Evolutionary conservation across 257 asterid species (phyloP).

Genomic region (Echium plantagineum): DNA sequence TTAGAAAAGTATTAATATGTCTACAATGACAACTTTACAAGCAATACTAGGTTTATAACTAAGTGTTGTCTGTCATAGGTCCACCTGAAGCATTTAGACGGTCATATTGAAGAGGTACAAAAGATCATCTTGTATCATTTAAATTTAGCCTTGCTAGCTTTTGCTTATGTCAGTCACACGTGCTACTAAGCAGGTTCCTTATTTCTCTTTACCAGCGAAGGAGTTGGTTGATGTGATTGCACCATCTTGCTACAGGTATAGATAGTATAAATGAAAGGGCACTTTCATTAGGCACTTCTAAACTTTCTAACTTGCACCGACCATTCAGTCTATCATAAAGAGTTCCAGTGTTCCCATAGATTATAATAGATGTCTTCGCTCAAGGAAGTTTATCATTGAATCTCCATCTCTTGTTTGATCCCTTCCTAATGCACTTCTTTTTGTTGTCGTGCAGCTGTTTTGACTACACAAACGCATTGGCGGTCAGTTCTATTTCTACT

Average conservation of each 20-base stretch:
- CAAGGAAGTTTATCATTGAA: conserved; percentile 1
- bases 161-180: conserved; percentile 25
- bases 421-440: conserved; percentile 8
- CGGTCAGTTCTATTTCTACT: conserved; percentile 53
- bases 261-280: too few relatives aligned
- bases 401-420: conserved; percentile 6
- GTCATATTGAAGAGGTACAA: conserved; percentile 91
- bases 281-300: too few relatives aligned
- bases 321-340: neutral
- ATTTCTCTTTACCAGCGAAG: conserved; percentile 97
- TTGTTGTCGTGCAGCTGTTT: conserved; percentile 71
- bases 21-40: conserved; percentile 1
- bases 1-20: neutral
- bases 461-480: conserved; percentile 93
- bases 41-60: conserved; percentile 7
- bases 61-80: conserved; percentile 38
- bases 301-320: too few relatives aligned
- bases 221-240: conserved; percentile 94
- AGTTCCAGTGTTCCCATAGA: neutral
- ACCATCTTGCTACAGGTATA: conserved; percentile 95
- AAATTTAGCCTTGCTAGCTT: conserved; percentile 14
- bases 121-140: conserved; percentile 12
- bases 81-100: conserved; percentile 96
- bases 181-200: conserved; percentile 80
- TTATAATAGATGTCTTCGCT: neutral